phyloP scores from a whole-genome alignment of 805 yeast genomes.

The Hanseniaspora lindneri region DNA sequence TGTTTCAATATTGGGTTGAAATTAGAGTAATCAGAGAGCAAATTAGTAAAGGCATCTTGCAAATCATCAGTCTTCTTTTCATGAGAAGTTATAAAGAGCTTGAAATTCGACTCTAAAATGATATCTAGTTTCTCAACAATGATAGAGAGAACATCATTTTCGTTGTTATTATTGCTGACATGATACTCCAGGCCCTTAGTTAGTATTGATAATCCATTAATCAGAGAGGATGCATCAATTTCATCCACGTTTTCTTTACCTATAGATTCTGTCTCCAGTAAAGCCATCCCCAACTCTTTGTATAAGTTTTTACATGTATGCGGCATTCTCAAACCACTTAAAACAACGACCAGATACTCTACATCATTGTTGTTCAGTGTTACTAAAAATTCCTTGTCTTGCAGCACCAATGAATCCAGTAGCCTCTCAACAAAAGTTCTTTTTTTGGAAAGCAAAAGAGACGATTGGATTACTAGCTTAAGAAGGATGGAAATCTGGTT shows the following conservation, averaged over 20 bases:
- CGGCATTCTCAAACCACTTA: constrained; percentile 12
- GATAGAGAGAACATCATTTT: neutral
- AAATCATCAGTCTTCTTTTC: neutral
- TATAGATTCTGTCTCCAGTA: constrained; percentile 2
- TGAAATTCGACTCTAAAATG: constrained; percentile 6
- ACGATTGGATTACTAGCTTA: constrained; percentile 1
- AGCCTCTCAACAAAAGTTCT: neutral
- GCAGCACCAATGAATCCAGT: neutral
- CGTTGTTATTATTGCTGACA: neutral
- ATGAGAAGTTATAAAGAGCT: neutral
- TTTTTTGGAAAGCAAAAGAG: neutral
- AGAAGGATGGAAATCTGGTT: neutral
- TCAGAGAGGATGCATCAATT: neutral
- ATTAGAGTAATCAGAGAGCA: constrained; percentile 3
- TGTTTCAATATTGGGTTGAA: constrained; percentile 14
- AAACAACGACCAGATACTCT: constrained; percentile 5
- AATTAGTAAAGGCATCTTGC: neutral
- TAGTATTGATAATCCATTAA: constrained; percentile 11
- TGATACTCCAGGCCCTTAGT: constrained; percentile 8
- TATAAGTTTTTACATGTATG: constrained; percentile 1
- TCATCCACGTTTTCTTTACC: neutral
- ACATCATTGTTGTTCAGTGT: constrained; percentile 10
- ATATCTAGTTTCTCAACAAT: constrained; percentile 4
- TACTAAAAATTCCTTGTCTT: neutral
- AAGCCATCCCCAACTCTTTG: constrained; percentile 7